Evolutionary conservation across 768 basidiomycete genomes (phyloP).

Genomic region (Suillus plorans): DNA sequence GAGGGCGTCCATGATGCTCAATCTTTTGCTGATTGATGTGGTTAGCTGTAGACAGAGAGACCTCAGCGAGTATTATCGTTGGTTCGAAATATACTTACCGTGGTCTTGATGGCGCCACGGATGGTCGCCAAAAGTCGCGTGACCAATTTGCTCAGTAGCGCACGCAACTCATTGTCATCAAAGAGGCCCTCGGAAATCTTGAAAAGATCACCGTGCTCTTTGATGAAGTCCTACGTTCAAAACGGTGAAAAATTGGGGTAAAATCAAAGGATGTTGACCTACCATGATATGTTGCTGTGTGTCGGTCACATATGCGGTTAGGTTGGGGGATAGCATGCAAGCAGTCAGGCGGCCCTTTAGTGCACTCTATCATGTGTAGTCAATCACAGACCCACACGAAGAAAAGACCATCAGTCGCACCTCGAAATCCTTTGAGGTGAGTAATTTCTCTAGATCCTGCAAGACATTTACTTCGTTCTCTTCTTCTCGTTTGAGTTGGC

Average conservation of each 20-base stretch:
- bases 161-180: neutral
- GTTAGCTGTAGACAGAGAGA: neutral
- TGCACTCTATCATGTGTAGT: too few species aligned
- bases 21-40: slow-evolving; percentile 1
- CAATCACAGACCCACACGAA: too few species aligned
- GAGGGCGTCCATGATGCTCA: slow-evolving; percentile 7
- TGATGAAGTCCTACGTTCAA: neutral
- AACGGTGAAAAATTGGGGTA: neutral
- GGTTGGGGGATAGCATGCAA: slow-evolving; percentile 10
- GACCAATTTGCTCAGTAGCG: slow-evolving; percentile 1
- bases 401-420: neutral
- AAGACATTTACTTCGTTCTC: neutral
- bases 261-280: neutral
- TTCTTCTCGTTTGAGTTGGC: neutral
- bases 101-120: neutral
- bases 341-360: neutral
- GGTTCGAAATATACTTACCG: neutral
- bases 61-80: neutral
- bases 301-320: slow-evolving; percentile 11
- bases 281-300: slow-evolving; percentile 13
- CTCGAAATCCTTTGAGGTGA: neutral
- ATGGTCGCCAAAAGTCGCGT: slow-evolving; percentile 4
- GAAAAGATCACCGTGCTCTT: slow-evolving; percentile 5
- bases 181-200: slow-evolving; percentile 6
- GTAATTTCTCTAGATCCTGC: neutral